Evolutionary conservation across 164 flowering plant species (phyloP), one percentile per base, ranked within the genome.

Genomic region (Umbilicus rupestris): DNA sequence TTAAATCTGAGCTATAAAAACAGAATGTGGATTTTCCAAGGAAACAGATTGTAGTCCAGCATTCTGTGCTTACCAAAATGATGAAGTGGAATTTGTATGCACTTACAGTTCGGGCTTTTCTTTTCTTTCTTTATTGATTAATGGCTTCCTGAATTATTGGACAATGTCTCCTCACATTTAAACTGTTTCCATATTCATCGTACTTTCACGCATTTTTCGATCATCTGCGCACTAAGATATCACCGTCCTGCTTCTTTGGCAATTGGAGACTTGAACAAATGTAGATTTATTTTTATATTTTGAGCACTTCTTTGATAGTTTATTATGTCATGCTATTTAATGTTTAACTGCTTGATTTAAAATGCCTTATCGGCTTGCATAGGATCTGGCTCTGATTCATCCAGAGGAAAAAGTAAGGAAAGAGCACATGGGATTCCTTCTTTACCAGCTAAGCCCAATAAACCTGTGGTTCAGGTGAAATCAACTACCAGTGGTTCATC

Each of bases 401-500:
- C 83, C 7, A 77, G 65, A 72, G 70, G 52, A 19, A 79, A 74
- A 74, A 86, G 83, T 67, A 84, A 82, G 74, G 78, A 78, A 73
- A 73, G 75, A 67, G 72, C 82, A 33, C 28, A 68, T 62, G 87
- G 82, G 37, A 75, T 75, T 69, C 81, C 86, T 67, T 69, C 90
- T 45, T 75, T 85, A 49, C 80, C 87, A 72, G 65, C 76, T 28
- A 60, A 67, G 33, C 86, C 70, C 63, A 85, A 78, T 76, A 80
- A 80, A 65, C 16, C 80, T 57, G 79, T 58, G 44, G 69, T 57
- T 66, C 85, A 75, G 31, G 72, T 71, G 37, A 83, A 66, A 73
- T 74, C 85, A 68, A 73, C 83, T 62, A 83, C 84, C 16, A 94
- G 97, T 77, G 88, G 79, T 35, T 89, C 97, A 68, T 93, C 98